These are phyloP conservation scores for Pulveroboletus sp. DNA, from an alignment of 1,284 basidiomycete species.

Conservation along the genomic window DNA sequence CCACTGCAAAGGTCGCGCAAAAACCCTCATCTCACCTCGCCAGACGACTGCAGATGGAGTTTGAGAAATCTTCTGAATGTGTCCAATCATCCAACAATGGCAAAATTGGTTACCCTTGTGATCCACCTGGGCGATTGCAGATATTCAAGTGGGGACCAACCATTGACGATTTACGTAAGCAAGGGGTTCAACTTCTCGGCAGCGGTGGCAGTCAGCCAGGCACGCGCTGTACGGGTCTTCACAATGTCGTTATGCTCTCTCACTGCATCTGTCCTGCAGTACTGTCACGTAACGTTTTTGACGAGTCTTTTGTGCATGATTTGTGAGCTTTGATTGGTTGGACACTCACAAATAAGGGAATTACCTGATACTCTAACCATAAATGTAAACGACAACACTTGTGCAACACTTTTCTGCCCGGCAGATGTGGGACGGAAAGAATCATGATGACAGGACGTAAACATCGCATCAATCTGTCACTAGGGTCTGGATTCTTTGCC, in stretches of 20 bases:
- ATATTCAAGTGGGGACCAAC: neutral
- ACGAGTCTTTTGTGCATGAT: too few species aligned
- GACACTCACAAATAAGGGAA: too few species aligned
- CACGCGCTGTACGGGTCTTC: neutral
- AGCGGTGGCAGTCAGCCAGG: neutral
- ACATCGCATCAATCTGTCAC: neutral
- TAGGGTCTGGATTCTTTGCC: neutral
- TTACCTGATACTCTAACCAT: too few species aligned
- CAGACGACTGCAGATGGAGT: neutral
- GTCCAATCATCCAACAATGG: neutral
- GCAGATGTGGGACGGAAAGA: neutral
- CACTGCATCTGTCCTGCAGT: too few species aligned
- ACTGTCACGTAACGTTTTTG: too few species aligned
- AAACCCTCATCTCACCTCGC: neutral
- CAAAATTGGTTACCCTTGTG: neutral
- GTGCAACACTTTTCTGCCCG: too few species aligned
- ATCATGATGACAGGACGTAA: neutral
- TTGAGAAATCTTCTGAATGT: neutral
- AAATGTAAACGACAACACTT: too few species aligned
- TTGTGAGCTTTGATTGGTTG: too few species aligned
- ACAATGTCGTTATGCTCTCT: conserved; percentile 9
- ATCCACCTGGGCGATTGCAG: neutral
- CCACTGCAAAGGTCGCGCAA: neutral
- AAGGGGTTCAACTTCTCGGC: neutral
- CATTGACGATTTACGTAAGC: too few species aligned